Evolutionary conservation across 2,329 filamentous ascomycete species (phyloP).

Genomic region (Sporothrix brunneoviolacea): DNA sequence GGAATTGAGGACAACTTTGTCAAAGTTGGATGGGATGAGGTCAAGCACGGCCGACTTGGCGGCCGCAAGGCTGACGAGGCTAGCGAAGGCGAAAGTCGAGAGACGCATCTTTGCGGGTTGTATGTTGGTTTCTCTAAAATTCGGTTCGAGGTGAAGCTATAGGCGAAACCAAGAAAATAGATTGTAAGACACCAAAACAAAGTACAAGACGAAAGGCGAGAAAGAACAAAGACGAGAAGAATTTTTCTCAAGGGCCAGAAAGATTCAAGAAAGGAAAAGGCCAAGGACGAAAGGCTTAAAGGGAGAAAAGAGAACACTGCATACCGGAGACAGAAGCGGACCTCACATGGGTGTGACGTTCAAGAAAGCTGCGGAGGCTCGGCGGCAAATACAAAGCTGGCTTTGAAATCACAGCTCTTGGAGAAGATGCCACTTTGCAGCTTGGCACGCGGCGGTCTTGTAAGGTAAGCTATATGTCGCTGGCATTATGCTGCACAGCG

Average conservation of each 20-base stretch:
- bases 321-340: no score
- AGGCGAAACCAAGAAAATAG: no score
- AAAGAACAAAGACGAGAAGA: no score
- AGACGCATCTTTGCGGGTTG: slow-evolving; percentile 45
- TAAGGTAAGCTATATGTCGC: no score
- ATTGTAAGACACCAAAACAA: no score
- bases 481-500: no score
- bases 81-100: slow-evolving; percentile 54
- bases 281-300: no score
- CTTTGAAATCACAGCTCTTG: slow-evolving; percentile 12
- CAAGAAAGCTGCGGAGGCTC: neutral
- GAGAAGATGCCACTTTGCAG: slow-evolving; percentile 20
- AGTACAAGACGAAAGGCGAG: no score
- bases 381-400: neutral
- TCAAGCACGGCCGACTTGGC: slow-evolving; percentile 83
- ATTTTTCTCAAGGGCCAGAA: no score
- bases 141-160: no score
- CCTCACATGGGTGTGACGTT: neutral
- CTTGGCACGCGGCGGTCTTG: slow-evolving; percentile 9
- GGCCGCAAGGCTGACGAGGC: slow-evolving; percentile 46
- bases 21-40: slow-evolving; percentile 85
- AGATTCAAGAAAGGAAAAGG: no score
- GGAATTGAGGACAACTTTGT: slow-evolving; percentile 78
- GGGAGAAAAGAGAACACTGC: no score
- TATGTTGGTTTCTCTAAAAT: neutral